These are phyloP conservation scores for Coemansia biformis DNA, from an alignment of 192 early-diverging fungal genomes.

Conservation along the genomic window DNA sequence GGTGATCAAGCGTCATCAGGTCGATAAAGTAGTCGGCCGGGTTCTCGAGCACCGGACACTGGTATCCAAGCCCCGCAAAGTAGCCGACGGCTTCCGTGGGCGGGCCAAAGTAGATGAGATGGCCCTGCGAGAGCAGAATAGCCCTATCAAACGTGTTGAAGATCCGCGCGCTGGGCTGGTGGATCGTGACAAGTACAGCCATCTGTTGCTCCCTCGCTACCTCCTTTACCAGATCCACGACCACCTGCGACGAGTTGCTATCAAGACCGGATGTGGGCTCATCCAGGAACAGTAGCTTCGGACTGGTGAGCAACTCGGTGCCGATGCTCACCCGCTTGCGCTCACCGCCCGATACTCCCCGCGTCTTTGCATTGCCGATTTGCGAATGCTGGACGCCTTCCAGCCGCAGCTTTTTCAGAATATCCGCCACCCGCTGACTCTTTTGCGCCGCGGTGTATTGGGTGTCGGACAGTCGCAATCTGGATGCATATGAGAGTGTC, in stretches of 20 bases:
- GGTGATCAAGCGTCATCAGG: constrained; percentile 52
- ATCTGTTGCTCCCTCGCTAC: constrained; percentile 55
- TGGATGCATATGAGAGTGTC: constrained; percentile 68
- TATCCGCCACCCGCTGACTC: constrained; percentile 53
- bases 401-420: constrained; percentile 63
- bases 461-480: constrained; percentile 58
- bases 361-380: constrained; percentile 42
- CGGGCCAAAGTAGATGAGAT: constrained; percentile 57
- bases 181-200: constrained; percentile 80
- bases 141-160: constrained; percentile 79
- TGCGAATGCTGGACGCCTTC: constrained; percentile 51
- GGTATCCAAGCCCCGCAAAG: constrained; percentile 50
- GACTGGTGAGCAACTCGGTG: constrained; percentile 50
- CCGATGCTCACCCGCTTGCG: constrained; percentile 51
- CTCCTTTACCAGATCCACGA: constrained; percentile 56
- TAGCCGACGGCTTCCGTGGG: constrained; percentile 31
- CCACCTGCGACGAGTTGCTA: constrained; percentile 58
- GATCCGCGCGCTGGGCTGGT: constrained; percentile 81
- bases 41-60: constrained; percentile 65
- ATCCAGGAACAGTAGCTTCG: constrained; percentile 50
- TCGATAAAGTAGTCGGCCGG: constrained; percentile 70
- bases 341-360: constrained; percentile 55
- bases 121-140: constrained; percentile 63
- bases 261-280: constrained; percentile 67
- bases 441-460: constrained; percentile 51